phyloP scores from a whole-genome alignment of 2,329 filamentous ascomycete species.

The Albophoma yamanashiensis region DNA sequence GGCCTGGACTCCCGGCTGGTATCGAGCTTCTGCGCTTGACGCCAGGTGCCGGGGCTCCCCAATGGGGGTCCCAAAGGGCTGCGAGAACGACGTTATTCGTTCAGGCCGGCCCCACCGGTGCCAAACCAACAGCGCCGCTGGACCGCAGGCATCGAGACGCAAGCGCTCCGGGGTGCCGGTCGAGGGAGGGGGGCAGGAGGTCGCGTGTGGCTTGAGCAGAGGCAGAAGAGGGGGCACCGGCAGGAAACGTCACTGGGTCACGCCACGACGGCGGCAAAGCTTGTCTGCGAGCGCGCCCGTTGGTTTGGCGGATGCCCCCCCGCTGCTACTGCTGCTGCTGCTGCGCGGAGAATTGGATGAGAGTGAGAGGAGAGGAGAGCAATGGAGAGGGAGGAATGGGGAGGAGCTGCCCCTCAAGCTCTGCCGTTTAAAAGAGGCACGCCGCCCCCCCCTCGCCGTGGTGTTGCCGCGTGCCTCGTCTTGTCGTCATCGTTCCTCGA shows the following conservation, averaged over 20 bases:
- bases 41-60: background rate
- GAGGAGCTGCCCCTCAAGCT: background rate
- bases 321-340: no score
- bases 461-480: background rate
- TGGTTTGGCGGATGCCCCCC: background rate
- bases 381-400: background rate
- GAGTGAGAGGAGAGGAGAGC: background rate
- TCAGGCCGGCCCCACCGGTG: background rate
- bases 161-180: background rate
- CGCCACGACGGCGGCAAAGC: background rate
- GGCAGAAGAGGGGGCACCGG: background rate
- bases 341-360: no score
- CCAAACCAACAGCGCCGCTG: background rate
- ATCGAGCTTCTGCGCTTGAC: background rate
- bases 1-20: background rate
- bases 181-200: background rate
- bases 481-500: background rate
- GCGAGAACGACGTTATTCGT: background rate
- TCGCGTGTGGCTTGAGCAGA: background rate
- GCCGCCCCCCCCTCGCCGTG: background rate
- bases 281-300: background rate
- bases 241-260: background rate
- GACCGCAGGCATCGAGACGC: background rate
- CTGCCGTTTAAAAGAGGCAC: background rate
- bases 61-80: background rate